Conservation (phyloP, 1,284 basidiomycete species). For the Sporisorium scitamineum region DNA sequence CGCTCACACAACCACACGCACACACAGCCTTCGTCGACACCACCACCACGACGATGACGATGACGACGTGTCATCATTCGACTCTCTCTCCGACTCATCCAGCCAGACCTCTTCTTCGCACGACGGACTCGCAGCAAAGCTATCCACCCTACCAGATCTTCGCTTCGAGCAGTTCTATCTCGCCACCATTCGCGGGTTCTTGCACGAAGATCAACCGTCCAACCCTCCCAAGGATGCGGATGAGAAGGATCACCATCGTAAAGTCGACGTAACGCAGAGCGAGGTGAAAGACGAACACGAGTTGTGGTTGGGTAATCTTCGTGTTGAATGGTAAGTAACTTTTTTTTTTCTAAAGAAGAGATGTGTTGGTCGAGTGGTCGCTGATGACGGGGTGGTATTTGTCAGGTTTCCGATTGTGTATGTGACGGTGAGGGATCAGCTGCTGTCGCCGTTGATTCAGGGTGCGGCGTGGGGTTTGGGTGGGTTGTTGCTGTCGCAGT, state of each 20-base stretch:
- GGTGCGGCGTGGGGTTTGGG: slow-evolving; percentile 59
- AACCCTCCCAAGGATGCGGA: not conserved
- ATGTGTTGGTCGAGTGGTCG: not conserved
- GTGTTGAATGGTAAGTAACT: slow-evolving; percentile 64
- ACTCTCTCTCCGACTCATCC: slow-evolving; percentile 11
- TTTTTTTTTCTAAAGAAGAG: too few species aligned
- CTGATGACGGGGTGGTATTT: not conserved
- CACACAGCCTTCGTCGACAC: not conserved
- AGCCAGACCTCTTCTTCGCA: slow-evolving; percentile 20
- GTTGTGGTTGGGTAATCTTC: slow-evolving; percentile 58
- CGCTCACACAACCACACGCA: not conserved
- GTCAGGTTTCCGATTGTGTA: slow-evolving; percentile 58
- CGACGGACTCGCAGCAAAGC: slow-evolving; percentile 5
- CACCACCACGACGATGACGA: slow-evolving; percentile 6
- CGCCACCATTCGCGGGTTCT: slow-evolving; percentile 52
- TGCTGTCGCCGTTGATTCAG: slow-evolving; percentile 60
- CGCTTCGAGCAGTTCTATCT: slow-evolving; percentile 64
- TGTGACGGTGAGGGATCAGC: slow-evolving; percentile 61
- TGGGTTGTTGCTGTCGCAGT: slow-evolving; percentile 44
- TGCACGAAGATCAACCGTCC: slow-evolving; percentile 46
- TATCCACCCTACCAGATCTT: slow-evolving; percentile 54
- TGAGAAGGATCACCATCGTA: slow-evolving; percentile 30
- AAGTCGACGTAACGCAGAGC: slow-evolving; percentile 23
- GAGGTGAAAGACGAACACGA: slow-evolving; percentile 33
- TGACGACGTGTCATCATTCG: slow-evolving; percentile 14